Base-by-base conservation (phyloP, 202 grass and related monocot genomes). In the Carex arenaria region DNA sequence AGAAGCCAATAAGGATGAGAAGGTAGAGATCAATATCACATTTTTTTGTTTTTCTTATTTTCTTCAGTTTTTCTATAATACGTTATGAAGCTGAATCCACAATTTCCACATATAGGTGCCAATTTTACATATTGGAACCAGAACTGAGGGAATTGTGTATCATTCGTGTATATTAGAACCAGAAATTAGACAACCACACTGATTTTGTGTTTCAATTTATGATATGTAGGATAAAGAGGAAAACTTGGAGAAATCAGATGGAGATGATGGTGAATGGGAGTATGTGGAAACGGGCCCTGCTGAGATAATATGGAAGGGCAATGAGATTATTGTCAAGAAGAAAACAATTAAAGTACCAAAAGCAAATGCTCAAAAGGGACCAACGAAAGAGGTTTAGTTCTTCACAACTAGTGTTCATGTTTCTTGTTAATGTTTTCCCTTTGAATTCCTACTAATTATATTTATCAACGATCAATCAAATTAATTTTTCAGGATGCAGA, bases 321-420 rank as follows among this genome's bases (percentile, higher is more conserved):
- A 96, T 88, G 96, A 99, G 53, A 99, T 99, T 66, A 96, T 86
- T 34, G 89, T 99, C 14, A 99, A 96, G 85, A 99, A 99, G 91
- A 99, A 95, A 88, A 95, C 59, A 23, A 60, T 96, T 71, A 95
- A 88, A 91, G 67, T 96, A 83, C 77, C 91, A 79, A 99, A 94
- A 87, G 79, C 72, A 67, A 4, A 14, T 88, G 78, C 83, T 82
- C 84, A 87, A 72, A 90, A 77, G 36, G 61, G 12, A 26, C 64
- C n/a, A 82, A 84, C 40, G 68, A 65, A 88, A 69, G 88, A 93
- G 93, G 96, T 96, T 40, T 15, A 49, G 13, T 67, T 84, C 88
- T 20, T 89, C 62, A 45, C 40, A 38, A 4, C 61, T n/a, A 57
- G 34, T 38, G 22, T 72, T 43, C 2, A 13, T 51, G 47, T 10